Conservation (phyloP, 805 yeast genomes). For the Helenozyma baotianmanensis region DNA sequence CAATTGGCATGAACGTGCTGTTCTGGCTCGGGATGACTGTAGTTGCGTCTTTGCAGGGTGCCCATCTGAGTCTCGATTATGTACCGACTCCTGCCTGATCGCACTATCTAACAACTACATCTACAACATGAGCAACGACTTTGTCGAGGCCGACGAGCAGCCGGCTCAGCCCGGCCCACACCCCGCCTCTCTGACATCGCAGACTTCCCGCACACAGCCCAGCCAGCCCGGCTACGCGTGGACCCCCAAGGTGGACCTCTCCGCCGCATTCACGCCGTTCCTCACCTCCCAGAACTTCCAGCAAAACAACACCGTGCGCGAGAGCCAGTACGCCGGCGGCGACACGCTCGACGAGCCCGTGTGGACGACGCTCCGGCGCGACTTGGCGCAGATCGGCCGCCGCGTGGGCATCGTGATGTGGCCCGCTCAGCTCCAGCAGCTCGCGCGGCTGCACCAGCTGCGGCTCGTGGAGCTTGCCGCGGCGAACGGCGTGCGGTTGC, state of each 20-base stretch:
- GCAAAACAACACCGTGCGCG: conserved; percentile 23
- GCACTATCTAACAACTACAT: no score
- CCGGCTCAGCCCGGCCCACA: background rate
- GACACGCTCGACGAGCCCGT: conserved; percentile 74
- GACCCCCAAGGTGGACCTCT: conserved; percentile 17
- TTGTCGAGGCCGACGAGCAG: conserved; percentile 37
- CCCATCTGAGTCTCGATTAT: no score
- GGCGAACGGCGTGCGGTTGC: conserved; percentile 32
- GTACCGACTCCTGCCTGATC: no score
- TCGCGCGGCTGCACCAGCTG: conserved; percentile 34
- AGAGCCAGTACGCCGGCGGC: conserved; percentile 59
- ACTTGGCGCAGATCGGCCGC: conserved; percentile 31
- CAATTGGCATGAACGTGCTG: no score
- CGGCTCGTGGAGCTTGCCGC: conserved; percentile 31
- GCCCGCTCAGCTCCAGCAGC: conserved; percentile 37
- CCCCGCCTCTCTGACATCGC: conserved; percentile 1
- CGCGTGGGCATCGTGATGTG: conserved; percentile 38
- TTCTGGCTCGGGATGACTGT: no score
- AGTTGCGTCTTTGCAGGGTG: no score
- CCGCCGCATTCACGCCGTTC: conserved; percentile 15
- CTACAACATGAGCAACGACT: conserved; percentile 7
- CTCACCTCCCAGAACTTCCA: conserved; percentile 10
- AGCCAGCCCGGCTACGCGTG: conserved; percentile 5
- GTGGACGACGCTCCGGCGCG: conserved; percentile 44
- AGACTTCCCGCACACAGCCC: background rate